Conservation (phyloP, 768 basidiomycete species). For the Phylloporus sp. region DNA sequence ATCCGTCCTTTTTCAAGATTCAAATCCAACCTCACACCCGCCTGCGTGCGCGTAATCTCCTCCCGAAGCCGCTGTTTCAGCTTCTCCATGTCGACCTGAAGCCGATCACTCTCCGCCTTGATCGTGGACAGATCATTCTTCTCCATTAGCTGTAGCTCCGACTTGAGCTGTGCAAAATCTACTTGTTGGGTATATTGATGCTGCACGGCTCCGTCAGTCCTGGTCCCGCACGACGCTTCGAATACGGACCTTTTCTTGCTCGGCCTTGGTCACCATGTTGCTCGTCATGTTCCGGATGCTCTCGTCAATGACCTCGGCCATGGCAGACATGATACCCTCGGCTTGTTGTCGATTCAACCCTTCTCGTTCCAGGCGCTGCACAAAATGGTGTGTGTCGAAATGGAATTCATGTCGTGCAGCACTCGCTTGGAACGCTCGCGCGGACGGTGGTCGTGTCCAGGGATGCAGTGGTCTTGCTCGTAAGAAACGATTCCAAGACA, state of each 20-base stretch:
- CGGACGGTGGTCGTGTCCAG: background rate
- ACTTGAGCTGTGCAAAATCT: constrained; percentile 95
- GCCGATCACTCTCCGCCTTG: constrained; percentile 94
- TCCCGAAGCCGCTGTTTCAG: constrained; percentile 90
- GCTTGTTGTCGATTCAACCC: constrained; percentile 89
- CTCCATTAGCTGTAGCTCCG: constrained; percentile 92
- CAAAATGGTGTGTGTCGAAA: constrained; percentile 95
- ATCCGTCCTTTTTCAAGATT: constrained; percentile 97
- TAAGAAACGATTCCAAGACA: constrained; percentile 5
- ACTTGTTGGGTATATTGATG: constrained; percentile 94
- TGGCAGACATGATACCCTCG: constrained; percentile 94
- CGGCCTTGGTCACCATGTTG: constrained; percentile 93
- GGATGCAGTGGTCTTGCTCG: constrained; percentile 10
- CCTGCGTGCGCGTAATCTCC: constrained; percentile 88
- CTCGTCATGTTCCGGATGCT: constrained; percentile 93
- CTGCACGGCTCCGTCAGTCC: constrained; percentile 35
- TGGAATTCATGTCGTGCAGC: constrained; percentile 52
- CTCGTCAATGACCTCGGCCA: constrained; percentile 97
- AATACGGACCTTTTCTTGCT: constrained; percentile 84
- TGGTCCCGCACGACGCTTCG: background rate
- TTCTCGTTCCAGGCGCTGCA: constrained; percentile 83
- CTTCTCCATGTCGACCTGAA: constrained; percentile 88
- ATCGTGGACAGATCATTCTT: constrained; percentile 95
- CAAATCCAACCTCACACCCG: constrained; percentile 88
- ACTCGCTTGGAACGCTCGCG: constrained; percentile 30